Base-by-base conservation (phyloP, 371 early-diverging fungal species). In the Gilbertella persicaria region DNA sequence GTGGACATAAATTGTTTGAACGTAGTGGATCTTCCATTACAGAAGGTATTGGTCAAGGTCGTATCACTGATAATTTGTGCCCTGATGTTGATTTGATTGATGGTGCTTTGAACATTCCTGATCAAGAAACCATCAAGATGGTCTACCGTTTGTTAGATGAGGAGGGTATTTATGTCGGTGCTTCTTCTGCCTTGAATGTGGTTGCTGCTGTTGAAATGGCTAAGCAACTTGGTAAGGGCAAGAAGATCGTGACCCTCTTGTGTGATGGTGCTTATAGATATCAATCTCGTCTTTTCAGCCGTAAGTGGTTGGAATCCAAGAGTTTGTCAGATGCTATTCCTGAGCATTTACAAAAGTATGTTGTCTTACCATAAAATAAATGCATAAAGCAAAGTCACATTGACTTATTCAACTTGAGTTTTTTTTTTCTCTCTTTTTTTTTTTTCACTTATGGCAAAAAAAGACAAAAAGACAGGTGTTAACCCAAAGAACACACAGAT, bases 11-110 rank as follows among this genome's bases (percentile, higher is more conserved):
- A 20, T 60, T 89, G 12, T 67, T 75, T 21, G 86, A 88, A n/a
- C 82, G 92, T 24, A 62, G 68, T 6, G 93, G 93, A 13, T 76
- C 69, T 28, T 92, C 93, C 3, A 93, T 93, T 45, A 93, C 93
- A 2, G 93, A 93, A 60, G 85, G 92, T 50, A 96, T 96, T 63
- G 97, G 97, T 29, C 97, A 96, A 74, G 97, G 97, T 26, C 90
- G 97, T 52, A 78, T 96, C 24, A 96, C 97, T 1, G 91, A 90
- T 21, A 96, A 96, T 69, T 75, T 96, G 62, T 79, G 80, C 48
- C 82, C 78, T 19, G 97, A 92, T 52, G 60, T 94, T 13, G 82
- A 82, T 14, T 60, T 91, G 42, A 76, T 96, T 25, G 94, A 96
- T 51, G 93, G 87, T 46, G 89, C 97, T 0, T 62, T 96, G 19